phyloP scores from a whole-genome alignment of 1,139 yeast genomes.

The Candida sojae region DNA sequence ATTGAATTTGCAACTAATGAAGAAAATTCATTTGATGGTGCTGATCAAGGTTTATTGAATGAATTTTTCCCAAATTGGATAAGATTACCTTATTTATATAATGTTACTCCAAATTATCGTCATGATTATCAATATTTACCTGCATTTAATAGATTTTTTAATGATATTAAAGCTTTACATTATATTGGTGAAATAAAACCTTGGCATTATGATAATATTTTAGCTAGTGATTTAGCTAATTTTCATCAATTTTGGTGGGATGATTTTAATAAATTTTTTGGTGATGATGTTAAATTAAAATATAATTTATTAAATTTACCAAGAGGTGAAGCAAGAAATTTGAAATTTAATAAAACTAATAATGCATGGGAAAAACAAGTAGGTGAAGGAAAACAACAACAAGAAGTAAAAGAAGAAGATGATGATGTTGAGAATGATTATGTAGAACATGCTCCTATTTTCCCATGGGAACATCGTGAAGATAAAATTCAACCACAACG shows the following conservation, averaged over 20 bases:
- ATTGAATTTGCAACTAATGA: conserved; percentile 15
- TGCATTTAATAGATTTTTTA: conserved; percentile 29
- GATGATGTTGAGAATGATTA: conserved; percentile 1
- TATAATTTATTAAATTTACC: conserved; percentile 18
- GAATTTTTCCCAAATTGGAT: conserved; percentile 30
- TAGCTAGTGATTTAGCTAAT: conserved; percentile 17
- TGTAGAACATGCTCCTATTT: conserved; percentile 24
- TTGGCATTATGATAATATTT: conserved; percentile 25
- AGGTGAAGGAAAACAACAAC: not conserved
- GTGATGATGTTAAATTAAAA: conserved; percentile 15
- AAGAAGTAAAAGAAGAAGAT: not conserved
- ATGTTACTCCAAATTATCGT: conserved; percentile 31
- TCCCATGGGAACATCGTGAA: conserved; percentile 46
- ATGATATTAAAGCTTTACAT: conserved; percentile 30
- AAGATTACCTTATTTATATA: conserved; percentile 30
- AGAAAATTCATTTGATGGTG: conserved; percentile 31
- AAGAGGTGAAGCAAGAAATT: conserved; percentile 38
- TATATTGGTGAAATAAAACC: conserved; percentile 32
- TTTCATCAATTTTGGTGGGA: conserved; percentile 42
- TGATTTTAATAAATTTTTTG: conserved; percentile 26
- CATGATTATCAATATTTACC: conserved; percentile 33
- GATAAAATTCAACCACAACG: conserved; percentile 15
- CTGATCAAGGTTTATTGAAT: conserved; percentile 36
- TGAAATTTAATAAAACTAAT: conserved; percentile 29
- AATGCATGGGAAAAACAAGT: conserved; percentile 28